Conservation (phyloP, 441 rosid genomes). For the Erysimum cheiri region DNA sequence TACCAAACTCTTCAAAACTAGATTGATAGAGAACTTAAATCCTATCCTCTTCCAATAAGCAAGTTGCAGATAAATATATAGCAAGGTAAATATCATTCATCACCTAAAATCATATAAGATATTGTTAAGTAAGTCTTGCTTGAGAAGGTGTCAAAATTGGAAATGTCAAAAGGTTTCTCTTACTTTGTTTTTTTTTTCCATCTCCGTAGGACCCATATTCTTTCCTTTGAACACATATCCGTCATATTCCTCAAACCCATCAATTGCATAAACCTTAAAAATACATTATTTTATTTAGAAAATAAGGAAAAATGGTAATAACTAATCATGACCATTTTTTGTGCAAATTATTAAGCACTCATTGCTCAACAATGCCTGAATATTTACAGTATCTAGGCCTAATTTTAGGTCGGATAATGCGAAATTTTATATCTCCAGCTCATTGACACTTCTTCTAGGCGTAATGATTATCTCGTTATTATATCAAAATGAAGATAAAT, state of each 20-base stretch:
- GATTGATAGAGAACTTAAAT: slow-evolving; percentile 2
- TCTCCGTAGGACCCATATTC: slow-evolving; percentile 37
- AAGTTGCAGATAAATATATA: slow-evolving; percentile 1
- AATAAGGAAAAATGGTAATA: slow-evolving; percentile 24
- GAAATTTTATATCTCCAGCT: slow-evolving; percentile 25
- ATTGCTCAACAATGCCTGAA: slow-evolving; percentile 36
- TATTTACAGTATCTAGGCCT: slow-evolving; percentile 40
- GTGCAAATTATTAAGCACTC: slow-evolving; percentile 45
- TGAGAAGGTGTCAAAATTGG: slow-evolving; percentile 37
- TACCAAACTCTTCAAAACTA: slow-evolving; percentile 14
- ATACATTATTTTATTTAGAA: slow-evolving; percentile 7
- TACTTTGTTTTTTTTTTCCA: slow-evolving; percentile 7
- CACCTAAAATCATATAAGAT: neutral
- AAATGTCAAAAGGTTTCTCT: slow-evolving; percentile 27
- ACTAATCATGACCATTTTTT: slow-evolving; percentile 36
- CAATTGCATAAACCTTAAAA: slow-evolving; percentile 36
- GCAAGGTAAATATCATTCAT: slow-evolving; percentile 10
- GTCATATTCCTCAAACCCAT: slow-evolving; percentile 6
- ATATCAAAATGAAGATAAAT: neutral
- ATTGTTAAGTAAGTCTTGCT: slow-evolving; percentile 17
- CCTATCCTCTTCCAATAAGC: slow-evolving; percentile 3
- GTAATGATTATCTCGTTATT: slow-evolving; percentile 33
- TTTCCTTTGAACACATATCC: slow-evolving; percentile 39
- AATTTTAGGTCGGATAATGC: slow-evolving; percentile 39
- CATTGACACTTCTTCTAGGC: slow-evolving; percentile 34